A percentile compares a stretch with the other conserved stretches of the same genome.
Evolutionary conservation across 1,139 yeast species (phyloP).

Genomic region (Arxiozyma slooffiae): DNA sequence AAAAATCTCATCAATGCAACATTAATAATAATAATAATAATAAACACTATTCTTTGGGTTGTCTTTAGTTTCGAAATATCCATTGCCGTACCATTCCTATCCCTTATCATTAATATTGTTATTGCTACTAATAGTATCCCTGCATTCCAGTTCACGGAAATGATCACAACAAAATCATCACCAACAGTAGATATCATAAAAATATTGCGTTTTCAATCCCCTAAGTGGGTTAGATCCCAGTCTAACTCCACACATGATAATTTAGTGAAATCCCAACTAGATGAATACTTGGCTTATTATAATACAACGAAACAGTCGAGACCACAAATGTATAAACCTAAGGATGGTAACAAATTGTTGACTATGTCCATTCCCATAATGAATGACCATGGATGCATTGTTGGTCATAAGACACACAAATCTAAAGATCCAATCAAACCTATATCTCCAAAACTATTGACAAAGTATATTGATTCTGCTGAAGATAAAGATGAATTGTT

Average conservation of each 20-base stretch:
- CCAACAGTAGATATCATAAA: neutral
- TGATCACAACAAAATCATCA: neutral
- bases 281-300: slow-evolving; percentile 20
- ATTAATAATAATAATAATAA: too few species aligned
- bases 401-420: slow-evolving; percentile 6
- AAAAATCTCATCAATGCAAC: neutral
- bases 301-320: slow-evolving; percentile 23
- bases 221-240: neutral
- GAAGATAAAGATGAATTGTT: slow-evolving; percentile 31
- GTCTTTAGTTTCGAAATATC: too few species aligned
- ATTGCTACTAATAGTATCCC: too few species aligned
- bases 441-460: slow-evolving; percentile 31
- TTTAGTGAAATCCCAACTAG: slow-evolving; percentile 8
- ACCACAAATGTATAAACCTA: slow-evolving; percentile 38
- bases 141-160: neutral
- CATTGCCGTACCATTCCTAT: too few species aligned
- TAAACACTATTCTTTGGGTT: too few species aligned
- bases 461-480: slow-evolving; percentile 28
- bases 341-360: slow-evolving; percentile 41
- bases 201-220: neutral
- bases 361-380: slow-evolving; percentile 31
- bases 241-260: neutral
- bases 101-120: neutral
- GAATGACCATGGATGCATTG: neutral
- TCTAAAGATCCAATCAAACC: slow-evolving; percentile 33